These are phyloP conservation scores for Adiantum capillusveneris DNA, from an alignment of 75 land plant genomes.

Conservation along the genomic window DNA sequence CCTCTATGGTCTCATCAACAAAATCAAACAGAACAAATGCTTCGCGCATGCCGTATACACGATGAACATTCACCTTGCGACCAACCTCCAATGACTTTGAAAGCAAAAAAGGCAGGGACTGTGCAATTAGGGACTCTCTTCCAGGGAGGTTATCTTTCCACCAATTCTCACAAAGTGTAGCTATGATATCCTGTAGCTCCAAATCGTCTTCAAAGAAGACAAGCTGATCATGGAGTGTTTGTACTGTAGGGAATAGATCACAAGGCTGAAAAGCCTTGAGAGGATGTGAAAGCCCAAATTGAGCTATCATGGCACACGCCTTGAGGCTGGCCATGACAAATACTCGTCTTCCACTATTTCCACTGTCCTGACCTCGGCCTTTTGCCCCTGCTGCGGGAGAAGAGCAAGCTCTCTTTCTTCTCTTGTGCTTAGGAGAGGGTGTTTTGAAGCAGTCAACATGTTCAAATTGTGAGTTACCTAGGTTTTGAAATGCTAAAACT, in stretches of 20 bases:
- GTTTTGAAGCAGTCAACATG: not conserved
- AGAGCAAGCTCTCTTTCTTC: conserved; percentile 7
- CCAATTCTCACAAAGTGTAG: conserved; percentile 72
- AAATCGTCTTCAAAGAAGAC: conserved; percentile 48
- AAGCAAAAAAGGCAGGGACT: conserved; percentile 56
- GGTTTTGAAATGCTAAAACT: conserved; percentile 4
- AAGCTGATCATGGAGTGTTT: conserved; percentile 50
- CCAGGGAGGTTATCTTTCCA: conserved; percentile 53
- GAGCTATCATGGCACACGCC: conserved; percentile 23
- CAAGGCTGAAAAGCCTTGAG: conserved; percentile 24
- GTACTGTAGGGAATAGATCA: conserved; percentile 36
- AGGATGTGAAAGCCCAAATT: conserved; percentile 37
- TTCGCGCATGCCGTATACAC: conserved; percentile 54
- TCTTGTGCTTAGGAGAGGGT: conserved; percentile 5
- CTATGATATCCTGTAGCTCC: conserved; percentile 37
- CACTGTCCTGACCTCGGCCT: not conserved
- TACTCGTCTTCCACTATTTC: not conserved
- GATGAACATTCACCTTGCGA: conserved; percentile 56
- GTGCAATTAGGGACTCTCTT: conserved; percentile 53
- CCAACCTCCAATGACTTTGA: conserved; percentile 44
- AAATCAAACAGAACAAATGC: conserved; percentile 67
- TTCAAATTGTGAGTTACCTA: not conserved
- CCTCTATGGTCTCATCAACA: conserved; percentile 70
- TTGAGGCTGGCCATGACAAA: conserved; percentile 16
- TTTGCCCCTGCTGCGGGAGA: conserved; percentile 1